A percentile compares a stretch with the other conserved stretches of the same genome.
Conservation (phyloP, 768 basidiomycete genomes). For the Coprinellus micaceus region DNA sequence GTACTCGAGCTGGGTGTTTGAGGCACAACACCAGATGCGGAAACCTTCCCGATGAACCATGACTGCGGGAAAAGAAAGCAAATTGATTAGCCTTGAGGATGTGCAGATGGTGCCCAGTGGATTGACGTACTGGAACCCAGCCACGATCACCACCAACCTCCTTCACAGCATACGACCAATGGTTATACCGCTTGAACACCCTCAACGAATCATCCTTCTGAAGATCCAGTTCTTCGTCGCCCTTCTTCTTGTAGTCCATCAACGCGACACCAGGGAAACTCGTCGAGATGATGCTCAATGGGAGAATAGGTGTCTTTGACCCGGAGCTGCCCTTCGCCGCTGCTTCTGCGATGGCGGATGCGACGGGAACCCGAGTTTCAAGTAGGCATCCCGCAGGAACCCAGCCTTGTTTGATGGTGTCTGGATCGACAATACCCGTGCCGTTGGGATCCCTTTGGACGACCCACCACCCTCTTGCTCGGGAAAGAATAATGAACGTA, state of each 20-base stretch:
- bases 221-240: conserved; percentile 87
- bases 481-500: conserved; percentile 88
- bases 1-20: conserved; percentile 42
- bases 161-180: conserved; percentile 97
- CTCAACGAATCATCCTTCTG: conserved; percentile 84
- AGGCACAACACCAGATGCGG: conserved; percentile 46
- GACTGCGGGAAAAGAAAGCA: conserved; percentile 60
- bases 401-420: conserved; percentile 87
- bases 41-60: conserved; percentile 93
- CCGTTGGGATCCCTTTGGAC: conserved; percentile 93
- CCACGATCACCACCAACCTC: conserved; percentile 91
- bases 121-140: conserved; percentile 79
- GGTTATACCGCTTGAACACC: conserved; percentile 97
- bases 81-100: too few species aligned
- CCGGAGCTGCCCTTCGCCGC: conserved; percentile 49
- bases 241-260: conserved; percentile 95
- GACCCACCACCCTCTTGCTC: conserved; percentile 99
- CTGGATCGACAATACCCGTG: conserved; percentile 71
- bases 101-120: conserved; percentile 5
- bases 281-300: conserved; percentile 90
- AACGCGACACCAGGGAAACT: conserved; percentile 94
- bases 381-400: conserved; percentile 96
- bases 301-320: conserved; percentile 79
- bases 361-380: conserved; percentile 89
- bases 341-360: conserved; percentile 81